Base-by-base conservation (phyloP, 2,329 filamentous ascomycete genomes). In the Magnaporthiopsis rhizophila region DNA sequence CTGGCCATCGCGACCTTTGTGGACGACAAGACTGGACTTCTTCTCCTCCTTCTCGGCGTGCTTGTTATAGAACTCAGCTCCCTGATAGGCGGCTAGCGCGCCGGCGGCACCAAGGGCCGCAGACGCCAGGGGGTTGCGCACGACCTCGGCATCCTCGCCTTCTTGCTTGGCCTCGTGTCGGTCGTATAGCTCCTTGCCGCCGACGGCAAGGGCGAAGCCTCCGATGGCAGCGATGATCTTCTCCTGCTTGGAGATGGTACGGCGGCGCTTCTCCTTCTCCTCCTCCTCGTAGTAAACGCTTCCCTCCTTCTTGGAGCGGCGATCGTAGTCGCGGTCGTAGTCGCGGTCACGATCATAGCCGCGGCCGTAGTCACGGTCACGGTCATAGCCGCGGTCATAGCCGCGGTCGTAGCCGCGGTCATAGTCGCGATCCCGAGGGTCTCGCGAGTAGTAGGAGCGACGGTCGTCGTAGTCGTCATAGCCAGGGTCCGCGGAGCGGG, bases 211-310 rank as follows among this genome's bases (percentile, higher is more conserved):
- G 38, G 86, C 84, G 63, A 86, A 86, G 58, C 86, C 86, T 50
- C 84, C 83, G 45, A 88, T 81, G n/a, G 85, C 86, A 28, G 86
- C 86, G 60, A 88, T 80, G 67, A 89, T 86, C 75, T 88, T 87
- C 68, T 89, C 82, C 70, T 88, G 84, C 75, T 87, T 84, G 66
- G 81, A 81, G 65, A 88, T 76, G 66, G 82, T 78, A 69, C 84
- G 79, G 69, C 75, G 82, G 66, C 79, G 79, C 68, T 78, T 77
- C 64, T 75, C 73, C 66, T 80, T 77, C 65, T 90, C 87, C 67
- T 88, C 86, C 66, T 90, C 83, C 68, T 82, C 80, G 71, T 80
- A 78, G 72, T 80, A 78, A 65, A 76, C 70, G 69, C 77, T 79
- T 45, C 81, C 81, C 64, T 82, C 80, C 62, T 76, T 78, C 75